These are phyloP conservation scores for Amphichorda felina DNA, from an alignment of 2,329 filamentous ascomycete species.

Conservation along the genomic window DNA sequence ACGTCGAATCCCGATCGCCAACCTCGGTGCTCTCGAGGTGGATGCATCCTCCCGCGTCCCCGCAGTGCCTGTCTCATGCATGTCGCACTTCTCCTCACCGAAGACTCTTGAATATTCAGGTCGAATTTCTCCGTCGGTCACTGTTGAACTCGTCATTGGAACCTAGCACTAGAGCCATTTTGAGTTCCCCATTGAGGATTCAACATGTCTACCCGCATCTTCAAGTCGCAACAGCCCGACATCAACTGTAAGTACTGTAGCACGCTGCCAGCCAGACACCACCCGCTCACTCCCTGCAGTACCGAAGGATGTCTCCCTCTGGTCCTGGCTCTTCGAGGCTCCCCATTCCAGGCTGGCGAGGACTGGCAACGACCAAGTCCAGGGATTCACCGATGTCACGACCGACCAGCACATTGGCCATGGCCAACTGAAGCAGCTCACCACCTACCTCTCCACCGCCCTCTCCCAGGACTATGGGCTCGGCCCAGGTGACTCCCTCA, in stretches of 20 bases:
- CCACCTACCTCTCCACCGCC: conserved; percentile 48
- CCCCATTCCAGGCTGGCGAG: conserved; percentile 28
- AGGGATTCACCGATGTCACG: conserved; percentile 43
- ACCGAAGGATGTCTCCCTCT: conserved; percentile 40
- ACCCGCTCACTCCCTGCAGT: conserved; percentile 21
- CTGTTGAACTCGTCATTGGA: too few species aligned
- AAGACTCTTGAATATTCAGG: too few species aligned
- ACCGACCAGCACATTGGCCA: conserved; percentile 48
- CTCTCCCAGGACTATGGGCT: conserved; percentile 44
- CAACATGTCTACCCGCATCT: too few species aligned
- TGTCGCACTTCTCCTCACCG: background rate
- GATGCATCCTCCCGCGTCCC: too few species aligned
- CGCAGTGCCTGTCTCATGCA: too few species aligned
- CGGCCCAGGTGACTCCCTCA: conserved; percentile 39
- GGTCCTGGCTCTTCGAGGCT: conserved; percentile 51
- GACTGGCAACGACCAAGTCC: conserved; percentile 20
- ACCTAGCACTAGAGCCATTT: too few species aligned
- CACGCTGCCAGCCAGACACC: background rate
- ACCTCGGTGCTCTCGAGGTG: too few species aligned
- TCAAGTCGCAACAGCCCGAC: background rate
- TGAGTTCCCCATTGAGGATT: too few species aligned
- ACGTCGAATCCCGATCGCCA: background rate
- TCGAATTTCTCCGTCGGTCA: too few species aligned
- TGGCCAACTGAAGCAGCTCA: conserved; percentile 41
- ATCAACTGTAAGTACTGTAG: background rate